Evolutionary conservation across 805 yeast genomes (phyloP), one percentile per base, ranked within the genome.

Genomic region (Metschnikowia baotianmanensis): DNA sequence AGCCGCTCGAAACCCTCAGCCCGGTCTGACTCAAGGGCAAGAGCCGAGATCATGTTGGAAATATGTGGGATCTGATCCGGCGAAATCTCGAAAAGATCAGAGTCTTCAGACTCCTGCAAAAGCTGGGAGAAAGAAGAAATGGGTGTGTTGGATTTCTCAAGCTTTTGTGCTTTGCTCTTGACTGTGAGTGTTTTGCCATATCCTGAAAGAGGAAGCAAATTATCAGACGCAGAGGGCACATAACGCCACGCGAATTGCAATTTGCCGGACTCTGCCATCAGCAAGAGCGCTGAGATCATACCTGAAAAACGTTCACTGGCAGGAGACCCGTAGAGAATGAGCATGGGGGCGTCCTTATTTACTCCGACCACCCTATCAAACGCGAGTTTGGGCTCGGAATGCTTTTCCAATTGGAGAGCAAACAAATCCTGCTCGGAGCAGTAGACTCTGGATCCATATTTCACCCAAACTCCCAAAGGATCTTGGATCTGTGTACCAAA

Each of bases 221-320:
- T 23, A 9, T 11, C 5, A 15, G 13, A 13, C 31, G 69, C 74
- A 12, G 58, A 51, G 0, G 84, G 82, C 10, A 78, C 69, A 51
- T 88, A 82, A 50, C 96, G 74, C 83, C 95, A 78, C 2, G 82
- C 76, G 57, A 86, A 84, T 35, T 85, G 72, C 20, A 89, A 56
- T 53, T 86, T 85, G 0, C 86, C 91, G 2, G 69, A 58, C 12
- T 63, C 53, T 0, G 95, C 83, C 42, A 81, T 78, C 27, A 76
- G 73, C 43, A 69, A 72, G 37, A 91, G 61, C 42, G 79, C 74
- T 11, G 67, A 57, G 52, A 86, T 80, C 63, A 85, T 82, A 5
- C 65, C 65, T 12, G 65, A 65, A 51, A 88, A 83, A 3, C 67
- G 61, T 0, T 54, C 58, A n/a, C 76, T 69, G 5, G 57, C 47